Evolutionary conservation across 2,329 filamentous ascomycete species (phyloP), one percentile per base, ranked within the genome.

Genomic region (Xylariomycetidae sp.): DNA sequence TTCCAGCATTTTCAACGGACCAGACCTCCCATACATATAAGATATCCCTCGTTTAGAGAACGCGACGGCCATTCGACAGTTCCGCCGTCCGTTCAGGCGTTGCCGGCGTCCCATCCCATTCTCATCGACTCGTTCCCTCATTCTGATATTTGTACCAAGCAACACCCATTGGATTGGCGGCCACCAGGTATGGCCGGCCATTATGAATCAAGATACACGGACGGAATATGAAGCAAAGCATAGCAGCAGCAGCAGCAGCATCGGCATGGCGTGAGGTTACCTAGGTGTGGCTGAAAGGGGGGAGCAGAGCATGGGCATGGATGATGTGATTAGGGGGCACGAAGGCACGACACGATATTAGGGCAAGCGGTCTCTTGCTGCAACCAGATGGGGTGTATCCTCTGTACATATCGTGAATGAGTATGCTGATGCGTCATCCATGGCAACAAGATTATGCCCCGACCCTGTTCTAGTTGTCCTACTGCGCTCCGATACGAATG

Each of bases 1-100:
- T n/a, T n/a, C 40, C 26, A 30, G 29, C 25, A 32, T 28, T 38
- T 40, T 34, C 15, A 34, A 29, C 27, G 27, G 19, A n/a, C n/a
- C 35, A 37, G 39, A 40, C 35, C 26, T n/a, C n/a, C 37, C 25
- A 31, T 38, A 35, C 34, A 34, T 29, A 36, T 13, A 43, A 47
- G 38, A 47, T 47, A 46, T 46, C 33, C 45, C 45, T 48, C 45
- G 36, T 46, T 48, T 41, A 34, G 35, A 39, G 38, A 40, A 44
- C 42, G 37, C 20, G 37, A 40, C 34, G 19, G 36, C 16, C 27
- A 19, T 40, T 36, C 18, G 22, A 24, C 28, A 34, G 16, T 18
- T 15, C n/a, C 26, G n/a, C 14, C 13, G 39, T 43, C 43, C 38
- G 38, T 42, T n/a, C 39, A 23, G 45, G 45, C 45, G 43, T 48